A percentile compares a stretch with the other conserved stretches of the same genome.
These are phyloP conservation scores for Plantago elongata DNA, from an alignment of 257 asterid species.

Conservation along the genomic window DNA sequence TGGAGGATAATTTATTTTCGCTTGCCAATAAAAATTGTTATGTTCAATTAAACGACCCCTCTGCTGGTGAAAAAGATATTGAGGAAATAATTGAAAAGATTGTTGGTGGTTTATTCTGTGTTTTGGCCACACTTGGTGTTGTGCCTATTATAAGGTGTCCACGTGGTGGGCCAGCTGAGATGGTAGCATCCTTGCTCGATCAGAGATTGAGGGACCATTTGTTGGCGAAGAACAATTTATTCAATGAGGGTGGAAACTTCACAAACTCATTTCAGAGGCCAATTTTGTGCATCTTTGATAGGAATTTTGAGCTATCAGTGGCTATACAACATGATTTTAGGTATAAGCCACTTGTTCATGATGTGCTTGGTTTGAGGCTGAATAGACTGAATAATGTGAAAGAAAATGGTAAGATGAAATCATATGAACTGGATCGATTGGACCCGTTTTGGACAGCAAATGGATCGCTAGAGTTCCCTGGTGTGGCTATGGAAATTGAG, in stretches of 20 bases:
- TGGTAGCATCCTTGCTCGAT: slow-evolving; percentile 87
- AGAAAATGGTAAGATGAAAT: slow-evolving; percentile 83
- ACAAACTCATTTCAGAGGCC: slow-evolving; percentile 91
- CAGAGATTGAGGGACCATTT: slow-evolving; percentile 90
- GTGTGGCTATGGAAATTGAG: slow-evolving; percentile 86
- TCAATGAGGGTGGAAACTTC: slow-evolving; percentile 72
- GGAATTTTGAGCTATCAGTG: slow-evolving; percentile 87
- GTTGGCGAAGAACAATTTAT: slow-evolving; percentile 79
- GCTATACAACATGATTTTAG: slow-evolving; percentile 93
- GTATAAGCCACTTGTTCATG: slow-evolving; percentile 95
- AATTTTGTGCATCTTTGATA: slow-evolving; percentile 75
- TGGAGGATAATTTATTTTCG: slow-evolving; percentile 81
- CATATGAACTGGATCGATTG: slow-evolving; percentile 65
- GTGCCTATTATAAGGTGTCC: slow-evolving; percentile 94
- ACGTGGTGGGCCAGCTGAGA: slow-evolving; percentile 97
- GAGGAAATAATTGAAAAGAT: slow-evolving; percentile 75
- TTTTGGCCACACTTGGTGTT: slow-evolving; percentile 92
- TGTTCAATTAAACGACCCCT: slow-evolving; percentile 90
- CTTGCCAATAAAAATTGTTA: slow-evolving; percentile 86
- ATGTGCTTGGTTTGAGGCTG: slow-evolving; percentile 88
- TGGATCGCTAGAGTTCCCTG: slow-evolving; percentile 84
- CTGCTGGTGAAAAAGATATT: slow-evolving; percentile 87
- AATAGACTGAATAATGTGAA: slow-evolving; percentile 81
- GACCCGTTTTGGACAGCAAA: slow-evolving; percentile 91
- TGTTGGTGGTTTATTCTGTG: slow-evolving; percentile 85